Evolutionary conservation across 1,284 basidiomycete species (phyloP), one percentile per base, ranked within the genome.

Genomic region (Microbotryum silenes-acaulis): DNA sequence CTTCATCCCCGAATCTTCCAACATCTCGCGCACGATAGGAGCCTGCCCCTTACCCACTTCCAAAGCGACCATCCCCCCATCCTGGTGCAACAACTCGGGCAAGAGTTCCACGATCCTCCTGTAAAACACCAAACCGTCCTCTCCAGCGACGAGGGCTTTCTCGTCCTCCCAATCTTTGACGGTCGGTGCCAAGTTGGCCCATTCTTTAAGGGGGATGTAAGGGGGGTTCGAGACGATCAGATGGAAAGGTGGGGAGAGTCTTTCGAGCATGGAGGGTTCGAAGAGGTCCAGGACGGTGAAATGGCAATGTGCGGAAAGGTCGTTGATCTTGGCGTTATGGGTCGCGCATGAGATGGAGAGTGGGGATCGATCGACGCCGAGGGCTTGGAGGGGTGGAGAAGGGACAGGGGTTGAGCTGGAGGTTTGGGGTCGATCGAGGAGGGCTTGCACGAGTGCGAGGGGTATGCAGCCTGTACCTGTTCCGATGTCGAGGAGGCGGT

Each of bases 181-280:
- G 46, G 83, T 85, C 21, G 72, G 64, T 5, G 86, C 81, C 27
- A 94, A 81, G 18, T 72, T 62, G 49, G 81, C 76, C 73, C 85
- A 93, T 61, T 88, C 85, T 42, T 74, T 64, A 58, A 74, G 78
- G 25, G 89, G 79, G 70, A 97, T 89, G 76, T 96, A 96, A 7
- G 92, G 92, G n/a, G 92, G 92, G 75, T 96, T 97, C 14, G 88
- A 85, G 7, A 90, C 89, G 68, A 97, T 77, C 61, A 96, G 75
- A 75, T 92, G 85, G 74, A 86, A 85, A 4, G 66, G 44, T 33
- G 9, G 33, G 23, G 37, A 27, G 27, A 71, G 31, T n/a, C 44
- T 47, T n/a, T 62, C 54, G 29, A 69, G 47, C n/a, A 74, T 70
- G 37, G 55, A 53, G 69, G 75, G 76, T 63, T 73, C 76, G 68